Base-by-base conservation (phyloP, 176 grass and related monocot species). In the Thinopyrum elongatum region DNA sequence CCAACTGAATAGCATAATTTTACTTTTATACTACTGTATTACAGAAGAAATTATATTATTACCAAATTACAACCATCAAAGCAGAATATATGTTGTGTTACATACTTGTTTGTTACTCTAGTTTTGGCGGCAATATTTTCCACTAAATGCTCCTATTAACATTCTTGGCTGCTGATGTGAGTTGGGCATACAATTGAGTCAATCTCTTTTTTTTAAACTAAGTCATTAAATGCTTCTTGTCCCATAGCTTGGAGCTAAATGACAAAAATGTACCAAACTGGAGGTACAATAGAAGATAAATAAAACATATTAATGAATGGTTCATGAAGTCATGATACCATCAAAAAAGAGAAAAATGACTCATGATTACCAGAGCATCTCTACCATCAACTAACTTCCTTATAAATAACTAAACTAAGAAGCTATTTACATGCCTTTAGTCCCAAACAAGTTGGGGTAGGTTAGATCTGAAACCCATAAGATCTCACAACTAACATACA, bases 101-200 rank as follows among this genome's bases (percentile, higher is more conserved):
- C 47, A 77, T 77, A 77, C 49, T 77, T 31, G 49, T 65, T 77
- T 31, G 49, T 65, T 65, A 51, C 42, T 65, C 39, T 27, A 27
- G 61, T 65, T 65, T 49, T 81, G 5, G 41, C 65, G 61, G 17
- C 79, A 81, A 49, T 22, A 49, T 65, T 81, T 81, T 65, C 61
- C 26, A 64, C 35, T 17, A 44, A 64, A 80, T 64, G 17, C n/a
- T 6, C 25, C 26, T 65, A 65, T 64, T 39, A 80, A 42, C 65
- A 22, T 11, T 42, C 44, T 30, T 47, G 19, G 53, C 10, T 31
- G 10, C 30, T 66, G 79, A 51, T 65, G 28, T 46, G 61, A 80
- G 36, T 65, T 30, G 9, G 57, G 38, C 78, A 65, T 80, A 46
- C 16, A 47, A 28, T 30, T 80, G 60, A 60, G 25, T 41, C 78